Evolutionary conservation across 2,329 filamentous ascomycete species (phyloP), one percentile per base, ranked within the genome.

Genomic region (Escovopsis weberi): DNA sequence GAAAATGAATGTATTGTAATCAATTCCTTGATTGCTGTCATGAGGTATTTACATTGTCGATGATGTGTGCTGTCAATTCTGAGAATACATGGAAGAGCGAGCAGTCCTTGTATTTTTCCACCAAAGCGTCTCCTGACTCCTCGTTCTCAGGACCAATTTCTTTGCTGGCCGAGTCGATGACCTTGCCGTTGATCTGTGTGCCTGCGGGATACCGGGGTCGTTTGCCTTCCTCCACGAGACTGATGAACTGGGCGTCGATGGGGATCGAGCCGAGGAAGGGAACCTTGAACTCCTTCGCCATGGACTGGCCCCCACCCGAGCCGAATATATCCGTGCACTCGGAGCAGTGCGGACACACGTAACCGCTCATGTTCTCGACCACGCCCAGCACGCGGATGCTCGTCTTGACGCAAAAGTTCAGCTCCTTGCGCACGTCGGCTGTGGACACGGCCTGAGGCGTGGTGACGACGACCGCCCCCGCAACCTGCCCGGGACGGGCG

Each of bases 291-390:
- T 96, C 87, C 39, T 75, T 66, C 6, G 89, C 87, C 87, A 98
- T 94, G 23, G 83, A 74, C 59, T 85, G 70, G 7, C 91, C 91
- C 4, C 91, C 91, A 4, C 91, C 91, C 43, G 84, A 88, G 41
- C 82, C 86, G 59, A 98, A 98, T 41, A 96, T 75, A 62, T 96
- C 85, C 41, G 85, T 94, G 62, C 89, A 93, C 59, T 95, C 87
- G 40, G 74, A 75, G 60, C 79, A 83, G 55, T 81, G 75, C 6
- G 78, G 78, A 56, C 85, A 91, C n/a, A 91, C 82, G 53, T 85
- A 93, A 2, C 85, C 85, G 50, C 80, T 82, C 91, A 98, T 96
- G 59, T 98, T 98, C 66, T 98, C 91, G 38, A 98, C 75, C 1
- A 98, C 88, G 0, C 91, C 91, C 10, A 96, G 68, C 33, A 93